These are phyloP conservation scores for Pseudohalonectria lignicola DNA, from an alignment of 2,329 filamentous ascomycete genomes.

Conservation along the genomic window DNA sequence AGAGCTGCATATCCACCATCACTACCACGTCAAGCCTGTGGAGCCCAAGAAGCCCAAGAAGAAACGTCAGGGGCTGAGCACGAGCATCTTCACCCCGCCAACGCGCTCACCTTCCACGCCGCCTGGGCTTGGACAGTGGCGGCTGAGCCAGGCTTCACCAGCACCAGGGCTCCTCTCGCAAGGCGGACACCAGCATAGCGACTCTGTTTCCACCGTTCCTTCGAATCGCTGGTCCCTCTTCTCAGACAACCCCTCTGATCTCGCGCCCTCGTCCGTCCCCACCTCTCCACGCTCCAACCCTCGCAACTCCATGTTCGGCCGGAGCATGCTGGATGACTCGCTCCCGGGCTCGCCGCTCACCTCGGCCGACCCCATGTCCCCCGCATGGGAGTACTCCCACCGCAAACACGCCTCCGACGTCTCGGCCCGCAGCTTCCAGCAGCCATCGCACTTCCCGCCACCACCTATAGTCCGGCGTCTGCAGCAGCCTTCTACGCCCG, in stretches of 20 bases:
- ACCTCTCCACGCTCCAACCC: slow-evolving; percentile 72
- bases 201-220: slow-evolving; percentile 38
- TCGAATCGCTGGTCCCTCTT: slow-evolving; percentile 55
- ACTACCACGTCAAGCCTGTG: slow-evolving; percentile 68
- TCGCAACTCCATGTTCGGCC: slow-evolving; percentile 70
- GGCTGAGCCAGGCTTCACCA: slow-evolving; percentile 24
- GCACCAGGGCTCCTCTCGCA: slow-evolving; percentile 29
- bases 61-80: slow-evolving; percentile 54
- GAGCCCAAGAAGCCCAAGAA: slow-evolving; percentile 52
- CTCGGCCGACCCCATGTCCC: slow-evolving; percentile 57
- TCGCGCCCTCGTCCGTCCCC: slow-evolving; percentile 61
- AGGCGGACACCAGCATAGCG: slow-evolving; percentile 25
- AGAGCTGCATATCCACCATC: slow-evolving; percentile 87
- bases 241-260: slow-evolving; percentile 50
- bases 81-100: slow-evolving; percentile 49
- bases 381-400: slow-evolving; percentile 38
- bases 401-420: slow-evolving; percentile 45
- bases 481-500: background rate
- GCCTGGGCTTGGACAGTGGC: slow-evolving; percentile 20
- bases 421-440: slow-evolving; percentile 34
- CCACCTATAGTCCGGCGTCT: slow-evolving; percentile 12
- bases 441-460: slow-evolving; percentile 16
- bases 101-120: slow-evolving; percentile 27
- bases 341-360: slow-evolving; percentile 76
- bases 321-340: slow-evolving; percentile 55